Conservation (phyloP, 371 early-diverging fungal species). For the Mycotypha africana region DNA sequence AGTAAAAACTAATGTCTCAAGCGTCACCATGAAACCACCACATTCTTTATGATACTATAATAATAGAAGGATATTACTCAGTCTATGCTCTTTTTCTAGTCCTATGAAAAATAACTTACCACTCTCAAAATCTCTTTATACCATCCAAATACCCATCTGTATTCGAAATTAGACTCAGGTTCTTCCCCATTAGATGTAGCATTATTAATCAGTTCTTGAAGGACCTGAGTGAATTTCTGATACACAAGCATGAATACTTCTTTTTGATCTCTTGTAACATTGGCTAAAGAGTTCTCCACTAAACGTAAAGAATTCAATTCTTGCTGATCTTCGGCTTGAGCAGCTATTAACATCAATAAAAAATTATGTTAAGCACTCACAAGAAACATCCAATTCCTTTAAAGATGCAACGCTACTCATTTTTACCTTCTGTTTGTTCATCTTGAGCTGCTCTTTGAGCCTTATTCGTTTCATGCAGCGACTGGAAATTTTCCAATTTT, state of each 20-base stretch:
- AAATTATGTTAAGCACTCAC: no score
- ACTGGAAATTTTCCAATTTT: conserved; percentile 40
- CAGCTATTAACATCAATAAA: conserved; percentile 16
- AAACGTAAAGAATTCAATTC: conserved; percentile 50
- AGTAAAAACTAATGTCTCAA: conserved; percentile 72
- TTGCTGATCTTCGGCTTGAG: conserved; percentile 42
- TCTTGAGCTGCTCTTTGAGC: conserved; percentile 18
- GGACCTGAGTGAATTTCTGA: conserved; percentile 63
- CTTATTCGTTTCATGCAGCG: conserved; percentile 33
- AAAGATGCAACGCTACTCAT: no score
- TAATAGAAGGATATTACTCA: not conserved
- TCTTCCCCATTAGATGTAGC: conserved; percentile 22
- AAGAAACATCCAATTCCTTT: no score
- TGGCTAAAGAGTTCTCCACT: conserved; percentile 59
- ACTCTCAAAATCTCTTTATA: conserved; percentile 75
- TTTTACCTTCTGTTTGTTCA: conserved; percentile 31
- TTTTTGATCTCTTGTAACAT: conserved; percentile 73
- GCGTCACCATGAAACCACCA: conserved; percentile 50
- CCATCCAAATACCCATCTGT: conserved; percentile 78
- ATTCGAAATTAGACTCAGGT: conserved; percentile 45
- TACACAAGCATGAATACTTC: conserved; percentile 74
- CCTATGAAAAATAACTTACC: conserved; percentile 17
- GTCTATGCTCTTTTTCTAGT: not conserved
- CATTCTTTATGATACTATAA: conserved; percentile 63
- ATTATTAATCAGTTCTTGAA: conserved; percentile 40